Conservation (phyloP, 2,329 filamentous ascomycete genomes). For the Pseudogymnoascus sp. region DNA sequence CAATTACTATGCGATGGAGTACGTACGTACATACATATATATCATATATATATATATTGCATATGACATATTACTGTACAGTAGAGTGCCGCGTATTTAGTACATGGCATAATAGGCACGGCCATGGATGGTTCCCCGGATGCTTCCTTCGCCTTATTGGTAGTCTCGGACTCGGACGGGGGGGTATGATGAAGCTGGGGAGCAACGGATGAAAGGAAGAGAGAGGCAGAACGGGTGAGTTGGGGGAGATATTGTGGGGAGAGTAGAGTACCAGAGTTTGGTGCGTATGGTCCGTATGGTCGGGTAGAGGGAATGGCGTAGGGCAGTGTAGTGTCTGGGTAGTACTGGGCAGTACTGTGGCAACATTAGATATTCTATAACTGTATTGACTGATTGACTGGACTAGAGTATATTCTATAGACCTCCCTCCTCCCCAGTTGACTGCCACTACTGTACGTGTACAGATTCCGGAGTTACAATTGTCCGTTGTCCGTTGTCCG, state of each 20-base stretch:
- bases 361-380: neutral
- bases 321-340: too few species aligned
- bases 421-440: neutral
- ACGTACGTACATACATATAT: too few species aligned
- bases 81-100: neutral
- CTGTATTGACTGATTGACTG: neutral
- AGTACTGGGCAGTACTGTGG: too few species aligned
- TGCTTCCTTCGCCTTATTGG: neutral
- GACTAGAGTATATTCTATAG: neutral
- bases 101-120: neutral
- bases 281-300: neutral
- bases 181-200: neutral
- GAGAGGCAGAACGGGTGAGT: neutral
- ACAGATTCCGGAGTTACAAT: neutral
- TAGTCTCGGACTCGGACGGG: neutral
- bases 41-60: neutral
- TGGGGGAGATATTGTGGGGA: neutral
- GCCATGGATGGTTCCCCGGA: neutral
- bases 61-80: neutral
- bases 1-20: neutral
- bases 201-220: neutral
- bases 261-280: neutral
- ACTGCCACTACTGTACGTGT: neutral
- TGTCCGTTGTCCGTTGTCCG: neutral
- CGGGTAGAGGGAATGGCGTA: neutral